Evolutionary conservation across 1,139 yeast species (phyloP).

Genomic region (Geotrichum carabidarum): DNA sequence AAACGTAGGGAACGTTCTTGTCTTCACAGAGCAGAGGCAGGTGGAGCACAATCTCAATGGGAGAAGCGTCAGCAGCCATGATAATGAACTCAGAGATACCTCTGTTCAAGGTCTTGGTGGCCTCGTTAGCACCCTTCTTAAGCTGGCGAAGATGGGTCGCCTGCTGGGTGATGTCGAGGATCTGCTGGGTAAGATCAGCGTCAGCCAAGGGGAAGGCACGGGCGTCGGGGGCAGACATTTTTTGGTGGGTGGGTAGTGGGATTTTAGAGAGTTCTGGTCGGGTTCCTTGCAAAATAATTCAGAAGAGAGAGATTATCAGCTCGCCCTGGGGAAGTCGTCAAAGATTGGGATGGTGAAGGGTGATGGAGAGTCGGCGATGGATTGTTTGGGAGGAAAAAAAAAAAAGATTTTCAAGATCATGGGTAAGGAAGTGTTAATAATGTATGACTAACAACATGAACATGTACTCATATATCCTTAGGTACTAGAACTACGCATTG

Average conservation of each 20-base stretch:
- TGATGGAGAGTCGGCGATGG: too few relatives aligned
- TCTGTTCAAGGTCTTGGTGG: constrained; percentile 98
- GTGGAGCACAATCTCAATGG: constrained; percentile 96
- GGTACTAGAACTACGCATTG: too few relatives aligned
- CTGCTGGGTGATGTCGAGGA: constrained; percentile 96
- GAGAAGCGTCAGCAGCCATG: constrained; percentile 99
- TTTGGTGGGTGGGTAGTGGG: constrained; percentile 16
- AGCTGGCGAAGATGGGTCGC: constrained; percentile 96
- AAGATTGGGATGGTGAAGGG: too few relatives aligned
- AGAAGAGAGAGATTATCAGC: constrained; percentile 12
- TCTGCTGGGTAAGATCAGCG: constrained; percentile 90
- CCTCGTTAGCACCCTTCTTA: constrained; percentile 99
- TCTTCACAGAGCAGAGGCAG: constrained; percentile 97
- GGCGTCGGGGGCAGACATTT: constrained; percentile 40
- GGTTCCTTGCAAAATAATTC: constrained; percentile 30
- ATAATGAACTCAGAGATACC: constrained; percentile 99
- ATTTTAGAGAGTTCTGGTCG: neutral
- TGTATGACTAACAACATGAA: too few relatives aligned
- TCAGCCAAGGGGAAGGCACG: constrained; percentile 97
- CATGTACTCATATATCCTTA: too few relatives aligned
- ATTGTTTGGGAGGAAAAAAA: too few relatives aligned
- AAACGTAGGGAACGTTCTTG: constrained; percentile 98
- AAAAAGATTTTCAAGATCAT: too few relatives aligned
- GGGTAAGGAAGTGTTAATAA: too few relatives aligned
- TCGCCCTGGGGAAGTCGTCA: constrained; percentile 21